Percentiles rank a stretch among this genome's conserved stretches.
Conservation (phyloP, 768 basidiomycete species). For the Boletus pseudo-olivaceus region DNA sequence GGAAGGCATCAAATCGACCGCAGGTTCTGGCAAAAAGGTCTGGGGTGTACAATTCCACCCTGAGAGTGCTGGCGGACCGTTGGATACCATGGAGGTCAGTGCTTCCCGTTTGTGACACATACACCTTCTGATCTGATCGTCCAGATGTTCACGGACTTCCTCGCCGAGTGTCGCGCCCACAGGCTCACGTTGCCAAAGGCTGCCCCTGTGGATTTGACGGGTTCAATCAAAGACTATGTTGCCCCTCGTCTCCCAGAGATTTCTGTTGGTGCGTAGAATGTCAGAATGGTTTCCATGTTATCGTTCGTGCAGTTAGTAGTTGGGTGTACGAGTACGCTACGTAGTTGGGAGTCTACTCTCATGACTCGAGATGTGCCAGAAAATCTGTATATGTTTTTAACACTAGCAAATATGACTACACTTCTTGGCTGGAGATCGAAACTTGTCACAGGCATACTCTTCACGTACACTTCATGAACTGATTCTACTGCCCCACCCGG, state of each 20-base stretch:
- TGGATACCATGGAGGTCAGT: constrained; percentile 93
- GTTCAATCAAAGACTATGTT: constrained; percentile 18
- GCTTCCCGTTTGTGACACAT: background rate
- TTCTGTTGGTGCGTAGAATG: constrained; percentile 29
- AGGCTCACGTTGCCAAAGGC: constrained; percentile 35
- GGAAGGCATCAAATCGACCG: constrained; percentile 95
- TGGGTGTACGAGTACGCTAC: constrained; percentile 14
- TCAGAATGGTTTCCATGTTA: background rate
- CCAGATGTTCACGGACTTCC: constrained; percentile 94
- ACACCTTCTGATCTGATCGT: constrained; percentile 1
- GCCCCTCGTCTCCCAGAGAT: constrained; percentile 19
- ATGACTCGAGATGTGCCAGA: too few species aligned
- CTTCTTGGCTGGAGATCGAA: too few species aligned
- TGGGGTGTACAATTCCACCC: constrained; percentile 99
- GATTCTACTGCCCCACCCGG: too few species aligned
- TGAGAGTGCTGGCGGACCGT: constrained; percentile 95
- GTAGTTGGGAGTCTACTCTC: too few species aligned
- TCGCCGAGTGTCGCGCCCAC: constrained; percentile 70
- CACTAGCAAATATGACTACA: background rate
- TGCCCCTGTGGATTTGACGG: constrained; percentile 13
- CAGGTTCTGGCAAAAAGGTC: constrained; percentile 81
- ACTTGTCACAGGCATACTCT: too few species aligned
- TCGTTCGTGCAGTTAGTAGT: background rate
- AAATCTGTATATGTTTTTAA: background rate
- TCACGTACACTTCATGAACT: too few species aligned